phyloP scores from a whole-genome alignment of 495 filamentous ascomycete species.

The Penicillium parvum region DNA sequence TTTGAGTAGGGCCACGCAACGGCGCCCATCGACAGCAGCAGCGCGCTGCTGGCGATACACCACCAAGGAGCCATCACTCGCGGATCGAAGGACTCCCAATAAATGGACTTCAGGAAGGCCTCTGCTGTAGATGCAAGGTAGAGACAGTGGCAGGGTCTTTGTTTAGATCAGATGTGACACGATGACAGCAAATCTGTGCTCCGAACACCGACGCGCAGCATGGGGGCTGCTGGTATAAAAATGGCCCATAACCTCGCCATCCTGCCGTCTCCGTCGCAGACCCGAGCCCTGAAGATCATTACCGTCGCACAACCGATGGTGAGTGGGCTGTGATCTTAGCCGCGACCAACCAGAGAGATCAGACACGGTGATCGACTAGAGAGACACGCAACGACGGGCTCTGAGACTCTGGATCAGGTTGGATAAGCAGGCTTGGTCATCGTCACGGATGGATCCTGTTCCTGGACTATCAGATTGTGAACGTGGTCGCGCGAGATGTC shows the following conservation, averaged over 20 bases:
- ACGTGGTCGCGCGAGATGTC: too few species aligned
- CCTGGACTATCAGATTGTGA: not conserved
- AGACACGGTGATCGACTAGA: conserved; percentile 1
- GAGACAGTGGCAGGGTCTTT: too few species aligned
- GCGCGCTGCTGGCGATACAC: conserved; percentile 20
- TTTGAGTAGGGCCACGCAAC: conserved; percentile 27
- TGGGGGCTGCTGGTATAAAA: too few species aligned
- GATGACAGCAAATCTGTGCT: too few species aligned
- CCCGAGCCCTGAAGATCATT: conserved; percentile 18
- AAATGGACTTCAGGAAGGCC: too few species aligned
- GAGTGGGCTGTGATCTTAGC: conserved; percentile 1
- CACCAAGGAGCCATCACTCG: conserved; percentile 13
- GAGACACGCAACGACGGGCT: not conserved
- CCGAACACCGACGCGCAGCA: too few species aligned
- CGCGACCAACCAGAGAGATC: conserved; percentile 5
- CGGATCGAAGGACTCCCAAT: not conserved
- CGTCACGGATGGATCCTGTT: conserved; percentile 10
- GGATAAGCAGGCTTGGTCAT: conserved; percentile 5
- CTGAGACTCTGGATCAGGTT: not conserved
- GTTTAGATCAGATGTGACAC: too few species aligned
- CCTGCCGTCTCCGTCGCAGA: not conserved
- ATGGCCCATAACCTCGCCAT: too few species aligned
- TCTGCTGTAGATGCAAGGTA: too few species aligned
- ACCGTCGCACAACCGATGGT: not conserved
- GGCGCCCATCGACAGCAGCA: conserved; percentile 25